Evolutionary conservation across 2,329 filamentous ascomycete species (phyloP).

Genomic region (Cladosporium sp.): DNA sequence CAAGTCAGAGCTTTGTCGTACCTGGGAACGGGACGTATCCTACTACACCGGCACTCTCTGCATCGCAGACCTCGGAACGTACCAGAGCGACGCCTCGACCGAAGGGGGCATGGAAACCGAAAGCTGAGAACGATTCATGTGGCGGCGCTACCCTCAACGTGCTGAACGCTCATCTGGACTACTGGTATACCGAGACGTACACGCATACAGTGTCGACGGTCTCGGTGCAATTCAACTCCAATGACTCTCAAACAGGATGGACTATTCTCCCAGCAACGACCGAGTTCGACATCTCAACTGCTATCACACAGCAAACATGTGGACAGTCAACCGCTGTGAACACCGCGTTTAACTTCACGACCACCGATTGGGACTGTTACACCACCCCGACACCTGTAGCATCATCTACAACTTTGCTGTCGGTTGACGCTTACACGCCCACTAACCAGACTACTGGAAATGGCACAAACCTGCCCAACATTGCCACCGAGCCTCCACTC

Average conservation of each 20-base stretch:
- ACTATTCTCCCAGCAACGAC: conserved; percentile 35
- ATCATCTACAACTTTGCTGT: conserved; percentile 35
- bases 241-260: conserved; percentile 37
- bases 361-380: conserved; percentile 30
- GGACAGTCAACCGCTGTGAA: conserved; percentile 27
- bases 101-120: background rate
- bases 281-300: conserved; percentile 37
- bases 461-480: conserved; percentile 32
- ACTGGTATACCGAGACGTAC: conserved; percentile 39
- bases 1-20: background rate
- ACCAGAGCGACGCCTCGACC: background rate
- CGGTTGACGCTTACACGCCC: conserved; percentile 34
- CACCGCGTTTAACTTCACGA: conserved; percentile 22
- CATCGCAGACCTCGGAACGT: conserved; percentile 1
- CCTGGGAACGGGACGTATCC: conserved; percentile 1
- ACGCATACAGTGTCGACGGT: conserved; percentile 39
- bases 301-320: conserved; percentile 34
- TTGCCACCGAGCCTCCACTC: conserved; percentile 34
- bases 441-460: conserved; percentile 33
- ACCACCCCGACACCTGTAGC: conserved; percentile 35
- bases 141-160: conserved; percentile 40
- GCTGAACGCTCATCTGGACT: conserved; percentile 38
- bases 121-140: conserved; percentile 28
- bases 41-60: conserved; percentile 1
- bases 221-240: conserved; percentile 32